These are phyloP conservation scores for Lactarius hengduanensis DNA, from an alignment of 768 basidiomycete genomes.

Conservation along the genomic window DNA sequence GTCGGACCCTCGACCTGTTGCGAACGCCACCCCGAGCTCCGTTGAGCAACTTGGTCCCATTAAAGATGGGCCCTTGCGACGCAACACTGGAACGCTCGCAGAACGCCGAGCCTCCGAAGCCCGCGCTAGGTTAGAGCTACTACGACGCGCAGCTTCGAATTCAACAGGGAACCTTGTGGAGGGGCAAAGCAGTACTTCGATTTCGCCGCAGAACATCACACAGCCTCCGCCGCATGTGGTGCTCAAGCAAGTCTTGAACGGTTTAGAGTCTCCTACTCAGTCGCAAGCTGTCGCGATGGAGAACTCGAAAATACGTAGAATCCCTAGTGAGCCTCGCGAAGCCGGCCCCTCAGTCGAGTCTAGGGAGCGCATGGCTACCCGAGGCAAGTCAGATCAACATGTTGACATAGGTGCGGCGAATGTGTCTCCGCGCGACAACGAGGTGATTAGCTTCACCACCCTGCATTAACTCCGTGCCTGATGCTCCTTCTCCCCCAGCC, in stretches of 20 bases:
- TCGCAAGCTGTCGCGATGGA: conserved; percentile 2
- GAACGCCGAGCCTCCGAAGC: conserved; percentile 19
- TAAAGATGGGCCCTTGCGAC: not conserved
- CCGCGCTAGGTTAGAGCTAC: conserved; percentile 15
- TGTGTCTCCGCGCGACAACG: conserved; percentile 4
- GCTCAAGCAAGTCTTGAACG: conserved; percentile 12
- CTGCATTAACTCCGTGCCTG: not conserved
- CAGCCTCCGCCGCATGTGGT: conserved; percentile 13
- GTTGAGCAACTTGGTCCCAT: not conserved
- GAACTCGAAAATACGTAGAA: not conserved
- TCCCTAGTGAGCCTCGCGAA: not conserved
- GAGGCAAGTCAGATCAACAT: not conserved
- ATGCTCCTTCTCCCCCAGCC: conserved; percentile 7
- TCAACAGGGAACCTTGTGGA: not conserved
- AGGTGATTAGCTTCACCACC: not conserved
- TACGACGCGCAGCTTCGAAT: conserved; percentile 17
- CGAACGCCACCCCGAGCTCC: not conserved
- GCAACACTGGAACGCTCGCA: conserved; percentile 12
- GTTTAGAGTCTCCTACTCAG: conserved; percentile 7
- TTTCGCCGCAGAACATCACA: conserved; percentile 4
- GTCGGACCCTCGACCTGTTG: not conserved
- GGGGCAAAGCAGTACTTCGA: not conserved
- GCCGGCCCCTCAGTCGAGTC: not conserved
- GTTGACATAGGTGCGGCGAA: not conserved
- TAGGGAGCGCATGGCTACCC: not conserved